phyloP scores from a whole-genome alignment of 495 filamentous ascomycete genomes.

The Penicillium chermesinum region DNA sequence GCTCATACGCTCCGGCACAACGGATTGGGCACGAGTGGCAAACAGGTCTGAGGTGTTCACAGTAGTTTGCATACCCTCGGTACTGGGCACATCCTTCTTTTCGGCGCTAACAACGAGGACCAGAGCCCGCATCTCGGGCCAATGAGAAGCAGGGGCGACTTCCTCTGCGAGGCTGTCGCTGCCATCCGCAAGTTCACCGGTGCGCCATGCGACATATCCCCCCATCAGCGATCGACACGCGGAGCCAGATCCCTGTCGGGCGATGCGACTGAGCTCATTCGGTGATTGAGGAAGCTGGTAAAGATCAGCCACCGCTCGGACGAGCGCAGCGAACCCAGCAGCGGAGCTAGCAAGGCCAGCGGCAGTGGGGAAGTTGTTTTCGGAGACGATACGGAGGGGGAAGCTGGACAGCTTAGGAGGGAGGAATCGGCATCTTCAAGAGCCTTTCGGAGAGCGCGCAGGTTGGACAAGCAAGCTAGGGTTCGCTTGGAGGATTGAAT shows the following conservation, averaged over 20 bases:
- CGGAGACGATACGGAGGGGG: constrained; percentile 76
- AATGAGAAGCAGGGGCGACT: constrained; percentile 79
- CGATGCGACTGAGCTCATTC: constrained; percentile 77
- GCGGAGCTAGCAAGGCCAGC: constrained; percentile 92
- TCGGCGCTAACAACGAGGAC: constrained; percentile 84
- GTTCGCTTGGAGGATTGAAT: constrained; percentile 76
- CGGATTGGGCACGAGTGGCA: constrained; percentile 57
- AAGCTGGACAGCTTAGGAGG: constrained; percentile 68
- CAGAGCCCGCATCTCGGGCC: constrained; percentile 90
- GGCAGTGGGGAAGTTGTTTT: constrained; percentile 98
- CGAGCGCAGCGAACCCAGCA: constrained; percentile 91
- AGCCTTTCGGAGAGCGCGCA: constrained; percentile 67
- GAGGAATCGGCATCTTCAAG: constrained; percentile 67
- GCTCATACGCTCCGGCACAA: constrained; percentile 82
- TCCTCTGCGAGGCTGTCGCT: constrained; percentile 79
- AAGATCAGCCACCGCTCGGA: constrained; percentile 85
- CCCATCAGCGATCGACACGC: constrained; percentile 90
- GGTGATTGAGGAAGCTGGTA: constrained; percentile 77
- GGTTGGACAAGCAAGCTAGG: constrained; percentile 81
- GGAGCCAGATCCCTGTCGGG: constrained; percentile 91
- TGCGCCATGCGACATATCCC: constrained; percentile 92
- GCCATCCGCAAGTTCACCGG: constrained; percentile 66
- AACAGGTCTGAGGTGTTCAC: constrained; percentile 84
- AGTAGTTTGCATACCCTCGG: constrained; percentile 93
- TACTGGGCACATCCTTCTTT: constrained; percentile 91